phyloP scores from a whole-genome alignment of 1,284 basidiomycete species.

The Moesziomyces aphidis region DNA sequence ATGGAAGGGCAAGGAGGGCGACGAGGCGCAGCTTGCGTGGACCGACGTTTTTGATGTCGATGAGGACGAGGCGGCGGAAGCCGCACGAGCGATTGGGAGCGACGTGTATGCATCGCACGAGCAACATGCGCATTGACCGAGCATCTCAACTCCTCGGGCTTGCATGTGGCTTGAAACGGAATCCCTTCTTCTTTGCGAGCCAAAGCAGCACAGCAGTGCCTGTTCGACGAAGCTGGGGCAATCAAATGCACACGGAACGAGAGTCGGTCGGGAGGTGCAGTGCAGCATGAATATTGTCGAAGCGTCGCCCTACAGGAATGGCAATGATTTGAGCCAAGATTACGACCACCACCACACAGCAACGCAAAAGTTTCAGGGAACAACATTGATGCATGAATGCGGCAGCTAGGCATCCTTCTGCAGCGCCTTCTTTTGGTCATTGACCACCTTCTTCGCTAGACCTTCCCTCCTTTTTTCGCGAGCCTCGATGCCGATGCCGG shows the following conservation, averaged over 20 bases:
- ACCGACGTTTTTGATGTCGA: slow-evolving; percentile 62
- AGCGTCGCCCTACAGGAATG: no score
- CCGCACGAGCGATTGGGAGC: slow-evolving; percentile 45
- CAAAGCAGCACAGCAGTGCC: no score
- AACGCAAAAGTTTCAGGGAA: no score
- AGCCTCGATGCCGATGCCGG: slow-evolving; percentile 93
- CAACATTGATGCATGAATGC: neutral
- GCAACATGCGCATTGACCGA: slow-evolving; percentile 13
- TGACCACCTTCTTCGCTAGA: slow-evolving; percentile 39
- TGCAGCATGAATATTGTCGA: no score
- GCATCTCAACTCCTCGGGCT: no score
- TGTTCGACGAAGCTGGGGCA: no score
- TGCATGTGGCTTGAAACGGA: no score
- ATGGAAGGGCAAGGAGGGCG: slow-evolving; percentile 24
- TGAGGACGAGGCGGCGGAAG: slow-evolving; percentile 53
- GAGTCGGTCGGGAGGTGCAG: no score
- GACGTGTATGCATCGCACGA: slow-evolving; percentile 57
- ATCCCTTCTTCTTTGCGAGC: no score
- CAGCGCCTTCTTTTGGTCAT: slow-evolving; percentile 37
- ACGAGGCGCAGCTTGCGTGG: slow-evolving; percentile 40
- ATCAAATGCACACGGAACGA: no score
- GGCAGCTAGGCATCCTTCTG: slow-evolving; percentile 33
- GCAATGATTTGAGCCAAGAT: no score
- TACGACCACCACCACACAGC: no score
- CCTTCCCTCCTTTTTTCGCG: slow-evolving; percentile 68